Evolutionary conservation across 164 flowering plant genomes (phyloP).

Genomic region (Euptelea pleiosperma): DNA sequence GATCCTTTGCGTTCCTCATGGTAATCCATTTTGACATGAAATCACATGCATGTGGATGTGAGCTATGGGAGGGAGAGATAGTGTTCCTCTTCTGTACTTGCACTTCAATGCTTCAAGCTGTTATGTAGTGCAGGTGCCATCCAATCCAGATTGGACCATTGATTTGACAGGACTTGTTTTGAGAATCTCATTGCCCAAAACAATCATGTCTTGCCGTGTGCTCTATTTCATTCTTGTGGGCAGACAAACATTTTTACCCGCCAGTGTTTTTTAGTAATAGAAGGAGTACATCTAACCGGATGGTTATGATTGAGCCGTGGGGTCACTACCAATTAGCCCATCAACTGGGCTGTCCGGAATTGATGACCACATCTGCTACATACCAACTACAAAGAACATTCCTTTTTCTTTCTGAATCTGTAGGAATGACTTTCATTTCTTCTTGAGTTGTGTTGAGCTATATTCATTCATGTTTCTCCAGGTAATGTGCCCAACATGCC

Average conservation of each 20-base stretch:
- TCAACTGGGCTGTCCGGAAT: too few species aligned
- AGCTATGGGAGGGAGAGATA: background rate
- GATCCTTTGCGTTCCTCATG: background rate
- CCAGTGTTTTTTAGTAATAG: too few species aligned
- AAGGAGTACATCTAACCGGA: too few species aligned
- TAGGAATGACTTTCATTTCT: background rate
- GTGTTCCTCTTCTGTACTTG: background rate
- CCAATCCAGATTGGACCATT: background rate
- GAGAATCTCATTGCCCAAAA: background rate
- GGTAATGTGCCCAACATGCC: slow-evolving; percentile 98
- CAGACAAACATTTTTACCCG: too few species aligned
- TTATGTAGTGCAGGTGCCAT: background rate
- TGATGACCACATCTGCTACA: too few species aligned
- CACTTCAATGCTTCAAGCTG: background rate
- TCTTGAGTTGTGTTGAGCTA: background rate
- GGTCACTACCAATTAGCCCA: too few species aligned
- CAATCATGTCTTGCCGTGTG: background rate
- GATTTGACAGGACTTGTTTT: background rate
- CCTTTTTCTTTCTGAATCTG: background rate
- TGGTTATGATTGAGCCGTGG: too few species aligned
- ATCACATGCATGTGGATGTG: background rate
- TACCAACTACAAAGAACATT: too few species aligned
- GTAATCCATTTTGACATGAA: background rate
- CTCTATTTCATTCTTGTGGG: too few species aligned
- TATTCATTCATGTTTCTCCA: slow-evolving; percentile 17